Base-by-base conservation (phyloP, 495 filamentous ascomycete genomes). In the Penicillium ucsense region DNA sequence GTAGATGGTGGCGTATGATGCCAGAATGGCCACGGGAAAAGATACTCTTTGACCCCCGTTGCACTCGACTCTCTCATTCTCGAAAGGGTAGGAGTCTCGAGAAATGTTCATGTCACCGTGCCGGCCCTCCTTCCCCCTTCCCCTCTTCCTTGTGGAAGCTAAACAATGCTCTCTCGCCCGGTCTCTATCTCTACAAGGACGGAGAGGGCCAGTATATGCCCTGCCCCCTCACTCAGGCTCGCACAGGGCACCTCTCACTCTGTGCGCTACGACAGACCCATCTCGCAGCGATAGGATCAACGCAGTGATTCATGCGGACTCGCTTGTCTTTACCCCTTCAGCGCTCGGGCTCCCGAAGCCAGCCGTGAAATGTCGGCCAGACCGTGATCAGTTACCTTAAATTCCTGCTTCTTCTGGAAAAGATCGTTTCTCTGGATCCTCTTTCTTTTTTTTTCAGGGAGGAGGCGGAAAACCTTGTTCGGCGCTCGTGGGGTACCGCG, bases 241-340 rank as follows among this genome's bases (percentile, higher is more conserved):
- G 20, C 20, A 20, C 20, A 20, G 20, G 20, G 20, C 20, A 20
- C 20, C 20, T 20, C 20, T 20, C 20, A 20, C 20, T 20, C 20
- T 20, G 20, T 20, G 20, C 20, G 29, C 12, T 8, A 29, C 42
- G 4, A 10, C 38, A 30, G 12, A n/a, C 11, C 12, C 27, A 32
- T 32, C 5, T 36, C 42, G 29, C 3, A 12, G 4, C 4, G 2
- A 3, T 4, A 10, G 35, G 8, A 28, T 35, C 31, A 10, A 29
- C 43, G 4, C 35, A 37, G 8, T 5, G 33, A 6, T 10, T 32
- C 36, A 47, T 35, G 8, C 7, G 10, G 30, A 48, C 45, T 56
- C 47, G 56, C 56, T 56, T 53, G 44, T 50, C 49, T 29, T 58
- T 54, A 28, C 51, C 52, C 8, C 35, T 39, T 28, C 34, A 44